phyloP scores from a whole-genome alignment of 306 rosid genomes.

The Luffa acutangula region DNA sequence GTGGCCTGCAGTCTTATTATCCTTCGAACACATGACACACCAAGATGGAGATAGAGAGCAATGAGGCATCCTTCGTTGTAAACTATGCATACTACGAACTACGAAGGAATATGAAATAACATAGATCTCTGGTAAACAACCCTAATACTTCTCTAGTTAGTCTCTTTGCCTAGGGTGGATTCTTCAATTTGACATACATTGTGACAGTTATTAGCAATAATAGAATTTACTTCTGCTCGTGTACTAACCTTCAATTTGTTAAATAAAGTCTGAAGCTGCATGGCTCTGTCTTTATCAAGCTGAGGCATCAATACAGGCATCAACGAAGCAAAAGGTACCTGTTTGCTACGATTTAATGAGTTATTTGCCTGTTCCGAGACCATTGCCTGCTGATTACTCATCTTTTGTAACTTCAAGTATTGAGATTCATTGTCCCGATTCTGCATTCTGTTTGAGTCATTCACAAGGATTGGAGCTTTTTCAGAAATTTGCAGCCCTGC shows the following conservation, averaged over 20 bases:
- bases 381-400: slow-evolving; percentile 85
- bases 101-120: not conserved
- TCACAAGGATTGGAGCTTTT: slow-evolving; percentile 27
- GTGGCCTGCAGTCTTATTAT: too few species aligned
- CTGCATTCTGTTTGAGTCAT: slow-evolving; percentile 37
- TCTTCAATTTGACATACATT: not conserved
- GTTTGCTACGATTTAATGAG: slow-evolving; percentile 43
- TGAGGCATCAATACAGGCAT: slow-evolving; percentile 72
- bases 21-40: too few species aligned
- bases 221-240: not conserved
- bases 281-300: slow-evolving; percentile 72
- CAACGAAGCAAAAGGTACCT: slow-evolving; percentile 71
- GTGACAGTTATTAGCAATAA: not conserved
- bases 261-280: slow-evolving; percentile 73
- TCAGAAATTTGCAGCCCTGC: slow-evolving; percentile 33
- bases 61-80: not conserved
- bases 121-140: not conserved
- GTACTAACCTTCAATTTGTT: slow-evolving; percentile 51
- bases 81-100: not conserved
- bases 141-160: not conserved
- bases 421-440: slow-evolving; percentile 52
- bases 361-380: slow-evolving; percentile 46
- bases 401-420: slow-evolving; percentile 76
- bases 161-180: not conserved
- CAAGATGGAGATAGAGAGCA: too few species aligned